Evolutionary conservation across 495 filamentous ascomycete genomes (phyloP), one percentile per base, ranked within the genome.

Genomic region (Trichoderma gamsii): DNA sequence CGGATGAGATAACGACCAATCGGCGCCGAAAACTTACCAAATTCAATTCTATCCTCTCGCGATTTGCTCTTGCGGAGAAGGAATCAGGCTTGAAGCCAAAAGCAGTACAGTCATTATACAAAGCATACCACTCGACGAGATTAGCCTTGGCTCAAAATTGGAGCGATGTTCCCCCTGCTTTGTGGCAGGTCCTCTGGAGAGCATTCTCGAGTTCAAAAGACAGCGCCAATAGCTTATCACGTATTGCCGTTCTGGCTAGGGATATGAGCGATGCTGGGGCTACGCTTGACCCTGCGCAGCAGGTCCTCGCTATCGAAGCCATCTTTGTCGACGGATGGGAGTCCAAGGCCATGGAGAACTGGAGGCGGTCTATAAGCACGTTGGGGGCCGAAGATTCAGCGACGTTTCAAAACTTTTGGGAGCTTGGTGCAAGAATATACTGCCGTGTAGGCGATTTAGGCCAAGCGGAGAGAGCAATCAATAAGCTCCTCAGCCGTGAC

Each of bases 391-490:
- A 80, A 35, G 18, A 16, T 12, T 81, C 83, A 51, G 81, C 85
- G 21, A 77, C 77, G 2, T 81, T 77, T 27, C 80, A 83, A 71
- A 76, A 80, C 32, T 92, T 89, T 72, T 90, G 84, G 83, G 83
- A 85, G 72, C 83, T 92, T 25, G 91, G 91, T 11, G 82, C 91
- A 23, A 84, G 84, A 46, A 86, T 94, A 76, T 88, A 86, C 72
- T 82, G 84, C 43, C 79, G 84, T 7, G 78, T 77, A 25, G 86
- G 83, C 7, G 82, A 92, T 65, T 79, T 85, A 21, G 83, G 88
- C 68, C 83, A 85, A 69, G 90, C 90, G 15, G 81, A 88, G 65
- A 79, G 86, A 61, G 85, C 88, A 69, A 86, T 86, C 16, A 77
- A 85, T 59, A 85, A 79, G 4, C 84, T 90, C 44, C 75, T 90